Evolutionary conservation across 306 rosid species (phyloP), one percentile per base, ranked within the genome.

Genomic region (Quercus gilva): DNA sequence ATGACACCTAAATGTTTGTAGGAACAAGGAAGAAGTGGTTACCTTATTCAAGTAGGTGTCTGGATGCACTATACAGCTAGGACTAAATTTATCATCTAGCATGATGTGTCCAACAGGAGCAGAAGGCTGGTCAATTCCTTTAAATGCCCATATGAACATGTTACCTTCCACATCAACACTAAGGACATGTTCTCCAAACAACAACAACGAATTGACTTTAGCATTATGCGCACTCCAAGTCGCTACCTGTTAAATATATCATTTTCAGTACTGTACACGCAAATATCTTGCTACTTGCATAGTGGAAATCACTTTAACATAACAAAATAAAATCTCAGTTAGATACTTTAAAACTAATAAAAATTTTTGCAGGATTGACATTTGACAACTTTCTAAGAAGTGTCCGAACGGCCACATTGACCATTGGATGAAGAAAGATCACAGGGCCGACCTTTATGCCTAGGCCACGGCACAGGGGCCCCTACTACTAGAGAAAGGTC

Each of bases 11-110:
- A 45, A 74, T 51, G 51, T 74, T 15, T 1, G 65, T 55, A 61
- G 6, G 69, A 33, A 70, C 74, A 78, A 81, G 41, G 61, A 31
- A 6, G 70, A 51, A 49, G 75, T 15, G 52, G n/a, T 80, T 77
- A 94, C 98, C 94, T 95, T 95, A 74, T 95, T 95, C 20, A 95
- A 84, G 82, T 92, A 92, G 64, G 99, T 92, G 79, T 95, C 99
- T 1, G 99, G 99, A 86, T 95, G 99, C 85, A 90, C 81, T 82
- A 92, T 74, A 84, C 94, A 91, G 78, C 86, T 88, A 58, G 97
- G 93, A 69, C 49, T 86, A 75, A 92, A 87, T 57, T 87, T 80
- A 12, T 73, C 80, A 31, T 80, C 93, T 17, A 95, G 74, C 81
- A 31, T 43, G 55, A 95, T 78, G 80, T 90, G 95, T 20, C 86